Conservation (phyloP, 2,329 filamentous ascomycete species). For the Aschersonia sp. region DNA sequence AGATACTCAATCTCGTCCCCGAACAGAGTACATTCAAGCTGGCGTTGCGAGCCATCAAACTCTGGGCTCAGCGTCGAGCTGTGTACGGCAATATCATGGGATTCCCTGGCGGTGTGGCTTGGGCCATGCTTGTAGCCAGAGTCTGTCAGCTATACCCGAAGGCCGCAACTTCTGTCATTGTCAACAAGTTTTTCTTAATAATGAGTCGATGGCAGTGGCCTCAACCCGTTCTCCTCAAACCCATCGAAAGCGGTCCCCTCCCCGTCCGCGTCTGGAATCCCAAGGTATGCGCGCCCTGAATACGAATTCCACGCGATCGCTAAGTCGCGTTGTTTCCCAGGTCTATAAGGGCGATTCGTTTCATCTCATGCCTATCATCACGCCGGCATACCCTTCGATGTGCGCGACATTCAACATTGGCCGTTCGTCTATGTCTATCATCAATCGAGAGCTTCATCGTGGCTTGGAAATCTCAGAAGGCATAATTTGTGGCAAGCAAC, state of each 20-base stretch:
- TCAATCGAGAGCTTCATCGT: constrained; percentile 68
- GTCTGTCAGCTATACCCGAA: constrained; percentile 94
- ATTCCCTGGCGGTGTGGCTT: constrained; percentile 91
- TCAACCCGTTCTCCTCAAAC: constrained; percentile 78
- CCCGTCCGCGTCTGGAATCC: constrained; percentile 91
- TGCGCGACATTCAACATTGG: constrained; percentile 93
- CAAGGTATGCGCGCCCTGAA: constrained; percentile 37
- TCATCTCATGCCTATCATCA: constrained; percentile 97
- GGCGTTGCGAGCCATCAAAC: constrained; percentile 81
- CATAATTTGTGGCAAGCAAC: constrained; percentile 61
- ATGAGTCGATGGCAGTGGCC: constrained; percentile 91
- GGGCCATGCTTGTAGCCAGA: constrained; percentile 92
- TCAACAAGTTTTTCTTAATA: constrained; percentile 88
- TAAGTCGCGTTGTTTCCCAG: constrained; percentile 18
- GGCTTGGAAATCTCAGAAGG: constrained; percentile 64
- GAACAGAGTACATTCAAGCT: constrained; percentile 81
- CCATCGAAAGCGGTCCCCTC: constrained; percentile 68
- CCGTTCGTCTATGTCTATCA: constrained; percentile 68
- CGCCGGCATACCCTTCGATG: constrained; percentile 94
- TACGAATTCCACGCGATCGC: not conserved
- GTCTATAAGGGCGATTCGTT: constrained; percentile 67
- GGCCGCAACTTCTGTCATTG: constrained; percentile 74
- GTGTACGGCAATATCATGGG: constrained; percentile 95
- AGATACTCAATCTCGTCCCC: constrained; percentile 79
- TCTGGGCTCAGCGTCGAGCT: constrained; percentile 86